Evolutionary conservation across 129 eudicot species (phyloP), one percentile per base, ranked within the genome.

Genomic region (Calendula officinalis): DNA sequence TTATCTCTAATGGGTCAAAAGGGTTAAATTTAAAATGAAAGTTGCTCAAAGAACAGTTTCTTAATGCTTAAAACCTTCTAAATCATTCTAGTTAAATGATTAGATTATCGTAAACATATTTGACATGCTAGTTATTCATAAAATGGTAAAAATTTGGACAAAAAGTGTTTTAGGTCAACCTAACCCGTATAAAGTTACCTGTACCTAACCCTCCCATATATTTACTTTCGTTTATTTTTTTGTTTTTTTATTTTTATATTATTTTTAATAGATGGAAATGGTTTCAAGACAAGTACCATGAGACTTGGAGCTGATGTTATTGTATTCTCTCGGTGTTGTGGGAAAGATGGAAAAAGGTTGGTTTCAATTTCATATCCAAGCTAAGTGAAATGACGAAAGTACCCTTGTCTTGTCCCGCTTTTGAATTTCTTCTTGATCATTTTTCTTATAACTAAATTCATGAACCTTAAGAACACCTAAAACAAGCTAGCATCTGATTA

Each of bases 251-350:
- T 59, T 71, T 65, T 55, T 55, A 56, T 76, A 62, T 43, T 56
- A 36, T 65, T 8, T 53, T 56, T 46, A 12, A 66, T 79, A 92
- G 98, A 92, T 77, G 98, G 98, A 62, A 92, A 92, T 81, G 98
- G 98, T 68, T 92, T 92, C 50, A 92, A 92, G 75, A 92, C 98
- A 22, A 92, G 98, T 74, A 92, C 98, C 14, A 92, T 92, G 98
- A 85, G 98, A 67, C 98, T 92, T 81, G 98, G 98, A 46, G 96
- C 98, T 42, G 98, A 92, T 81, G 98, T 92, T 12, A 88, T 92
- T 75, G 96, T 92, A 54, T 88, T 92, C 77, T 83, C 98, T 38
- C 87, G 98, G 14, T 74, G 80, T 60, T 27, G 71, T 47, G 91
- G 95, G 62, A 63, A 69, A 68, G 57, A 76, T 64, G 95, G 91